Base-by-base conservation (phyloP, 768 basidiomycete genomes). In the Rhodotorula graminis region DNA sequence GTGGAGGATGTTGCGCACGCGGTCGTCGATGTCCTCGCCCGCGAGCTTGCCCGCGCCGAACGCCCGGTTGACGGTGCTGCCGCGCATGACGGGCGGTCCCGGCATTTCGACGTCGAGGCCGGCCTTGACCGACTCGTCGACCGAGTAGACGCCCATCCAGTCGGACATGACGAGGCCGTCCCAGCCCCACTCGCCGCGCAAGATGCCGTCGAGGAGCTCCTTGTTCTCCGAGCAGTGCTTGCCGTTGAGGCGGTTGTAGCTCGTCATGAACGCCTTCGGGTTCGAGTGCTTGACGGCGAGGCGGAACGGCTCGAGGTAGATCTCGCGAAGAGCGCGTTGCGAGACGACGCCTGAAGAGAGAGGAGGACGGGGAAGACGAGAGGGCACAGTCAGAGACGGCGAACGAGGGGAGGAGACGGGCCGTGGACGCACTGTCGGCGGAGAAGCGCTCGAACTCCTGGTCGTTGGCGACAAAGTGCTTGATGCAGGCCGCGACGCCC, bases 1-100 rank as follows among this genome's bases (percentile, higher is more conserved):
- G 37, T 82, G 82, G 21, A 88, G 80, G 0, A 88, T 85, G 73
- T 77, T 82, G 78, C 49, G 84, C 19, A 73, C 85, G 82, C 77
- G 81, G 73, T 61, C 85, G 83, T 78, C 87, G 81, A 86, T 83
- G 83, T 67, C 84, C 78, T 76, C 77, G 15, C 69, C 53, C 10
- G 65, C 67, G 25, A 82, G 72, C 77, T 82, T 83, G 12, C 79
- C 79, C 1, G 77, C 75, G 2, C 72, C 67, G 33, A 82, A 64
- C 2, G 74, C 76, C 19, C 79, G 72, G 21, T 63, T 77, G 42
- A 70, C 62, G 52, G 47, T 29, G 27, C 21, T 18, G 11, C 66
- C 74, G 14, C 79, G 75, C 68, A 79, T 71, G 23, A 72, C 62
- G 0, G 84, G 79, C 4, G 85, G 85, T 3, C 85, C 85, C 0